Evolutionary conservation across 108 stramenopile species (phyloP).

Genomic region (Schizochytrium sp.): DNA sequence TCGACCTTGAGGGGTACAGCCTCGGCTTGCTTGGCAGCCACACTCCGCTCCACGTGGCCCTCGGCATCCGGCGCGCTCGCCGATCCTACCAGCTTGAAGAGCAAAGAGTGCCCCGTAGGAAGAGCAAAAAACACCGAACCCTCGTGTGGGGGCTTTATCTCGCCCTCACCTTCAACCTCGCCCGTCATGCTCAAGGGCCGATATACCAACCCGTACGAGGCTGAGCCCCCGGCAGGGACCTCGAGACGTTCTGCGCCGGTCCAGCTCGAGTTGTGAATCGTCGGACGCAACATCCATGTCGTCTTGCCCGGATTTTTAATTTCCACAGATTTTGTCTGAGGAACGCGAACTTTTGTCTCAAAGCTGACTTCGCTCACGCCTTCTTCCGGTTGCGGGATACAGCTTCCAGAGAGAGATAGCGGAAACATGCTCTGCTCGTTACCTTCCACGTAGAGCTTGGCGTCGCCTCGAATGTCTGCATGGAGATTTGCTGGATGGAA

Average conservation of each 20-base stretch:
- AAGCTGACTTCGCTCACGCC: constrained; percentile 37
- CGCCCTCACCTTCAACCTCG: background rate
- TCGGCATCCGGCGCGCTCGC: constrained; percentile 44
- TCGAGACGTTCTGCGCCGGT: constrained; percentile 30
- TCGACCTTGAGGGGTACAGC: constrained; percentile 40
- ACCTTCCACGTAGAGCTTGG: background rate
- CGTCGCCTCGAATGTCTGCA: constrained; percentile 38
- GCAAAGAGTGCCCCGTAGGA: constrained; percentile 47
- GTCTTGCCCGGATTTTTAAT: constrained; percentile 47
- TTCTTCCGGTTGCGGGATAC: constrained; percentile 48
- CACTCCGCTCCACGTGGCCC: background rate
- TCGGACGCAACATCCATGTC: constrained; percentile 32
- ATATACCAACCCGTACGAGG: constrained; percentile 39
- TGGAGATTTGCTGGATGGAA: constrained; percentile 34
- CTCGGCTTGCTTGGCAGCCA: constrained; percentile 42
- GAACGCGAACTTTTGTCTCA: constrained; percentile 29
- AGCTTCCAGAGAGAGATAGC: constrained; percentile 38
- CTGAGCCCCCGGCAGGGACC: constrained; percentile 43
- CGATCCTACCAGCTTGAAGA: constrained; percentile 42
- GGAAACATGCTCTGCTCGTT: background rate
- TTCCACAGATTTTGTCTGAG: constrained; percentile 8
- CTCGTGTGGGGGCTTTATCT: background rate
- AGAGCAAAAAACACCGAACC: constrained; percentile 53
- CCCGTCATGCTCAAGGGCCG: constrained; percentile 50
- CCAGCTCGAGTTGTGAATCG: constrained; percentile 34